Percentiles rank a stretch among this genome's conserved stretches.
phyloP scores from a whole-genome alignment of 2,329 filamentous ascomycete genomes.

The Scolecobasidium constrictum region DNA sequence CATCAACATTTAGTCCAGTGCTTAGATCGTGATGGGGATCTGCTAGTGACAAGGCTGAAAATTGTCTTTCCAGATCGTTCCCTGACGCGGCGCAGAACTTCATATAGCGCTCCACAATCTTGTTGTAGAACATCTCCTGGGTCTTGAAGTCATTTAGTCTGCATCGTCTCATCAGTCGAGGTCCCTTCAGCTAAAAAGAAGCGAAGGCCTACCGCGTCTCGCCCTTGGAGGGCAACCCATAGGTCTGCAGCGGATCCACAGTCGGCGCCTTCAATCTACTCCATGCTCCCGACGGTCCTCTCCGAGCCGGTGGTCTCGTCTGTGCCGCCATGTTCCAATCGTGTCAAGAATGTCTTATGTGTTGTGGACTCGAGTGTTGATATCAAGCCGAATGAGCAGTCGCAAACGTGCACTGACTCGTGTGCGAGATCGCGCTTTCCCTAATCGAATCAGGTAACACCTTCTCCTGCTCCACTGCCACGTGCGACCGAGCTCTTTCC shows the following conservation, averaged over 20 bases:
- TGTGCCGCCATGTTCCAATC: conserved; percentile 14
- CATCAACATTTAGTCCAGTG: conserved; percentile 9
- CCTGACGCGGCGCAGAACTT: conserved; percentile 70
- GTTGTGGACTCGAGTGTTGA: background rate
- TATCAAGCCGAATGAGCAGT: background rate
- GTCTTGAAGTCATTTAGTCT: conserved; percentile 53
- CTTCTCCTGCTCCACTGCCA: no score
- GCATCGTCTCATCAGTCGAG: conserved; percentile 8
- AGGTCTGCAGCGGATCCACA: conserved; percentile 65
- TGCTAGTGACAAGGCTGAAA: conserved; percentile 47
- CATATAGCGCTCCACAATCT: conserved; percentile 82
- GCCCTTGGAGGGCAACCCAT: conserved; percentile 84
- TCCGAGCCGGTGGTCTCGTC: conserved; percentile 16
- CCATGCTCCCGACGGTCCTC: conserved; percentile 47
- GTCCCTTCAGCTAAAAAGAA: conserved; percentile 8
- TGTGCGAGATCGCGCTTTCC: background rate
- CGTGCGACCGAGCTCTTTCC: background rate
- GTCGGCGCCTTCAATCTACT: conserved; percentile 36
- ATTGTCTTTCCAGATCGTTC: conserved; percentile 63
- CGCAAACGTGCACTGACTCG: conserved; percentile 3
- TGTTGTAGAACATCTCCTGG: conserved; percentile 78
- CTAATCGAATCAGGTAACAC: no score
- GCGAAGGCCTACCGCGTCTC: conserved; percentile 57
- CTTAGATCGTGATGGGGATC: background rate
- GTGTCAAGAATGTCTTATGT: conserved; percentile 9